A percentile compares a stretch with the other conserved stretches of the same genome.
phyloP scores from a whole-genome alignment of 2,329 filamentous ascomycete genomes.

The Lachnellula occidentalis region DNA sequence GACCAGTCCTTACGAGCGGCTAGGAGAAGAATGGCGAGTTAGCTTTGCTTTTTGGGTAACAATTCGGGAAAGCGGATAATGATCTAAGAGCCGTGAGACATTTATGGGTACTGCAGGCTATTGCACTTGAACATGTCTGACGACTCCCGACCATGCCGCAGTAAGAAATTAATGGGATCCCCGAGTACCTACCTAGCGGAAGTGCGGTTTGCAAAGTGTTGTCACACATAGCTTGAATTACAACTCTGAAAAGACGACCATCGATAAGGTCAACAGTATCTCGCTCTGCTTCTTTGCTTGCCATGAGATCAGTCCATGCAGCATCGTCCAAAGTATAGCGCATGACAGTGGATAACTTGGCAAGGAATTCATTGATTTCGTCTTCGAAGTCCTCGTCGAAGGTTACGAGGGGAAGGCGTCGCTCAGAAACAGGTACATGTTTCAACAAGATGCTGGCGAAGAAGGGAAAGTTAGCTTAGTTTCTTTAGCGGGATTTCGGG shows the following conservation, averaged over 20 bases:
- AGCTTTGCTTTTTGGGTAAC: too few species aligned
- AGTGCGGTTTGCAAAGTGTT: conserved; percentile 14
- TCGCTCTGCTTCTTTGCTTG: conserved; percentile 27
- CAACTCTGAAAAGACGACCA: conserved; percentile 39
- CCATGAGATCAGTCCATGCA: conserved; percentile 21
- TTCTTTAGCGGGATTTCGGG: too few species aligned
- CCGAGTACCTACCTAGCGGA: conserved; percentile 1
- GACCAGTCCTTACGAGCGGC: conserved; percentile 24
- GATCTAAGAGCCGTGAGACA: too few species aligned
- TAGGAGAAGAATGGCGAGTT: not conserved
- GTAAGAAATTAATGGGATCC: too few species aligned
- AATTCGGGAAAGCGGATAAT: too few species aligned
- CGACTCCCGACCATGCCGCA: too few species aligned
- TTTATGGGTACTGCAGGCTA: too few species aligned
- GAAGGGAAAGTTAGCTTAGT: too few species aligned
- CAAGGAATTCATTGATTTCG: conserved; percentile 35
- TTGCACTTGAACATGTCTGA: too few species aligned
- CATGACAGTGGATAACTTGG: conserved; percentile 32
- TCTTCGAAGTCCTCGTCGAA: conserved; percentile 30
- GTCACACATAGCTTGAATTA: conserved; percentile 26
- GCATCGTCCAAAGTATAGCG: conserved; percentile 32
- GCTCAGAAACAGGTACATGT: conserved; percentile 36
- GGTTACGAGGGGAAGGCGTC: conserved; percentile 32
- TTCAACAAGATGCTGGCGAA: conserved; percentile 31
- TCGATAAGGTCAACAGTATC: conserved; percentile 52